A percentile compares a stretch with the other conserved stretches of the same genome.
phyloP scores from a whole-genome alignment of 2,329 filamentous ascomycete genomes.

The Clarireedia paspali region DNA sequence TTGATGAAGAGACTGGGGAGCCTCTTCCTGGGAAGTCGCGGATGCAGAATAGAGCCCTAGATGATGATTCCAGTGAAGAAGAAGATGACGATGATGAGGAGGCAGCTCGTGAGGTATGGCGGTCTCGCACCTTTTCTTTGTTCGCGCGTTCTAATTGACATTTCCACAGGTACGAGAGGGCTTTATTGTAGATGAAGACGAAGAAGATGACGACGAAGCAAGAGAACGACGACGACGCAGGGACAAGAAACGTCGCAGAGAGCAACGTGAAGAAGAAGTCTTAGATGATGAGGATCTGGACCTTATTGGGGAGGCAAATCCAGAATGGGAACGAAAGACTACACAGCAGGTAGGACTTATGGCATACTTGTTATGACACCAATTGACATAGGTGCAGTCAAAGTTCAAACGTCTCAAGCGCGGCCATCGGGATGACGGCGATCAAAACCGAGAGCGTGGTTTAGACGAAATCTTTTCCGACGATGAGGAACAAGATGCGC shows the following conservation, averaged over 20 bases:
- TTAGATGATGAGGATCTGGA: slow-evolving; percentile 96
- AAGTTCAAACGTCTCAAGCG: slow-evolving; percentile 97
- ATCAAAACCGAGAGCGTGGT: slow-evolving; percentile 60
- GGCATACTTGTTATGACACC: neutral
- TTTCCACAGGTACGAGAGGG: slow-evolving; percentile 70
- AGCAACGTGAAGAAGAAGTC: slow-evolving; percentile 74
- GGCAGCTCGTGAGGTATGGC: slow-evolving; percentile 62
- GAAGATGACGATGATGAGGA: slow-evolving; percentile 90
- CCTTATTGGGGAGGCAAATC: slow-evolving; percentile 77
- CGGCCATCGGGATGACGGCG: slow-evolving; percentile 69
- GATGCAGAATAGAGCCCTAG: slow-evolving; percentile 33
- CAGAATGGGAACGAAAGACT: slow-evolving; percentile 59
- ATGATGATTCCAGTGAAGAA: slow-evolving; percentile 83
- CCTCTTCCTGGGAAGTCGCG: slow-evolving; percentile 32
- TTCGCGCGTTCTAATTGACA: slow-evolving; percentile 13
- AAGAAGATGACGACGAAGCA: slow-evolving; percentile 59
- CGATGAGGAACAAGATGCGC: slow-evolving; percentile 70
- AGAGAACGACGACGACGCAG: slow-evolving; percentile 51
- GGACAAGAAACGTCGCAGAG: slow-evolving; percentile 68
- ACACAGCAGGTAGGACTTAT: slow-evolving; percentile 55
- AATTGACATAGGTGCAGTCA: slow-evolving; percentile 43
- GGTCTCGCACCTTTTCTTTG: slow-evolving; percentile 2
- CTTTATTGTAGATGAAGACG: slow-evolving; percentile 90
- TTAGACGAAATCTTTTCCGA: slow-evolving; percentile 93
- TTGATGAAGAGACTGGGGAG: slow-evolving; percentile 68